Conservation (phyloP, 306 rosid genomes). For the Fagus sylvatica region DNA sequence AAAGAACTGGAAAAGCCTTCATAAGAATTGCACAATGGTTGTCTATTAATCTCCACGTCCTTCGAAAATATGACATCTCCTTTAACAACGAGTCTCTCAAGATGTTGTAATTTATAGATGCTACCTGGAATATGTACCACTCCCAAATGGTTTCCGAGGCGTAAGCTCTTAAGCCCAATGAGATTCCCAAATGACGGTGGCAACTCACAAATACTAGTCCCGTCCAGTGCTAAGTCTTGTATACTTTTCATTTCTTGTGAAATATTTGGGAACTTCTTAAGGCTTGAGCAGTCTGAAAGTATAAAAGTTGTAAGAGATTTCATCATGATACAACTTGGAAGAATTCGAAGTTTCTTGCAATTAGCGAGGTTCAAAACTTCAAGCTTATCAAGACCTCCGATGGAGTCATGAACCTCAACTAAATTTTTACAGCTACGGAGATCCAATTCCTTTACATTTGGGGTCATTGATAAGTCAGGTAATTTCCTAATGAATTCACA, state of each 20-base stretch:
- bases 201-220: background rate
- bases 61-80: too few species aligned
- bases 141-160: background rate
- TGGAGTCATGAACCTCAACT: too few species aligned
- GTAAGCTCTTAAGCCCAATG: background rate
- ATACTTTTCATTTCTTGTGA: background rate
- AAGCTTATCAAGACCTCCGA: too few species aligned
- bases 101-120: background rate
- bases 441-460: background rate
- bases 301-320: background rate
- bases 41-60: too few species aligned
- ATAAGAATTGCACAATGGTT: too few species aligned
- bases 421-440: too few species aligned
- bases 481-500: too few species aligned
- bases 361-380: too few species aligned
- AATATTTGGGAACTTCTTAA: background rate
- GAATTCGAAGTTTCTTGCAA: background rate
- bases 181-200: background rate
- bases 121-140: background rate
- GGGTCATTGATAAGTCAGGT: too few species aligned
- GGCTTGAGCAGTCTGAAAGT: background rate
- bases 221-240: background rate
- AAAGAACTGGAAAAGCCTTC: too few species aligned
- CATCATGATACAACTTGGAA: background rate
- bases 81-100: background rate